Evolutionary conservation across 1,284 basidiomycete species (phyloP).

Genomic region (Entoloma clypeatum): DNA sequence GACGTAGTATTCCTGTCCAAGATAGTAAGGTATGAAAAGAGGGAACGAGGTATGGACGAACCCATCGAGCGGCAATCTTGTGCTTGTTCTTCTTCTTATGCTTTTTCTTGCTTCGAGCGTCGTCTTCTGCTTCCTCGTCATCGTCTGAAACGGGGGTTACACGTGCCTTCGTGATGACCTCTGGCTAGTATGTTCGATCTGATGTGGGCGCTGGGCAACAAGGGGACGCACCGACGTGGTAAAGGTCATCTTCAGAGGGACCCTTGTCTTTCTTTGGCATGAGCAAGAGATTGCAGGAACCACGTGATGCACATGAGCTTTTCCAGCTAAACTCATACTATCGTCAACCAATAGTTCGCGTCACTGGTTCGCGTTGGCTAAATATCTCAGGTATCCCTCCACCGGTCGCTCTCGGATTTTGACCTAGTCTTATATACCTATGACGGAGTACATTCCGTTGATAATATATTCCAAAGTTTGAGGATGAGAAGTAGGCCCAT

Average conservation of each 20-base stretch:
- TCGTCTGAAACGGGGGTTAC: conserved; percentile 27
- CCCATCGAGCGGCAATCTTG: conserved; percentile 34
- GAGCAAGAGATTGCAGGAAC: no score
- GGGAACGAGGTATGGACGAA: conserved; percentile 14
- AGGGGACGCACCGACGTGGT: conserved; percentile 44
- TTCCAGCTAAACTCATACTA: no score
- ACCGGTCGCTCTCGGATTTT: no score
- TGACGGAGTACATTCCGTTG: no score
- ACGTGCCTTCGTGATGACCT: conserved; percentile 51
- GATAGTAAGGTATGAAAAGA: conserved; percentile 6
- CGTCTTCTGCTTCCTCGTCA: conserved; percentile 19
- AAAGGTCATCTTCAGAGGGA: conserved; percentile 35
- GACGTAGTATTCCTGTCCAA: conserved; percentile 52
- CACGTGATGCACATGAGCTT: no score
- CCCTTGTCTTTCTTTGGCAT: conserved; percentile 19
- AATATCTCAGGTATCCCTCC: no score
- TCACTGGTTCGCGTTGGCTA: no score
- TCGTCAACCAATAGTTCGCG: no score
- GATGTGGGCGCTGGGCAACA: not conserved
- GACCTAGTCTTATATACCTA: no score
- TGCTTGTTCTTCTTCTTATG: conserved; percentile 20
- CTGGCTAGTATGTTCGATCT: conserved; percentile 30
- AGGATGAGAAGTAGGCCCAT: no score
- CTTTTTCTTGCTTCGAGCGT: conserved; percentile 6
- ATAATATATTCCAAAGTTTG: no score